phyloP scores from a whole-genome alignment of 345 rosid genomes.

The Sisymbrium altissimum region DNA sequence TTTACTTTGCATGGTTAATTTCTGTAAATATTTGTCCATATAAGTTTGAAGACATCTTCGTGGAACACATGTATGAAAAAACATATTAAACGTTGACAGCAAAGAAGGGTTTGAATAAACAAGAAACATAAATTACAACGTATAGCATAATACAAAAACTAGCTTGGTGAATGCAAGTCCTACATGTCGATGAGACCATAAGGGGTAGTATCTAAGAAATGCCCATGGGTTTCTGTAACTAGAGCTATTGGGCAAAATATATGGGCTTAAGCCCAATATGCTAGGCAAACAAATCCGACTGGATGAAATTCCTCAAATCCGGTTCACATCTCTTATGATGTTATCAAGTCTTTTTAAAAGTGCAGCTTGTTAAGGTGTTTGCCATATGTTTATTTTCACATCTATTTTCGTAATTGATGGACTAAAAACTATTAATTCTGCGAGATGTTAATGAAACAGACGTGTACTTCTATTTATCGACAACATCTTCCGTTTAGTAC shows the following conservation, averaged over 20 bases:
- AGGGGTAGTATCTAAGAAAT: neutral
- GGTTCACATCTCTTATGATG: no score
- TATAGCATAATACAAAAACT: neutral
- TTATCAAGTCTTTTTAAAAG: neutral
- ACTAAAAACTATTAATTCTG: neutral
- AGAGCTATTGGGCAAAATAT: neutral
- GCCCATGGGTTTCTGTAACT: slow-evolving; percentile 2
- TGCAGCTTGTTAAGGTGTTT: neutral
- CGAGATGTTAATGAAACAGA: neutral
- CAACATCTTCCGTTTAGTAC: neutral
- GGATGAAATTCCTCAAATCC: neutral
- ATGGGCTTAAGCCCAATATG: neutral
- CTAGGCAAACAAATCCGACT: neutral
- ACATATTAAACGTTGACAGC: neutral
- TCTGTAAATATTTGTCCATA: neutral
- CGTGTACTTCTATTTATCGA: neutral
- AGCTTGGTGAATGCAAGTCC: neutral
- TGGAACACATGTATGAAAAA: neutral
- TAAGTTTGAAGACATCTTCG: neutral
- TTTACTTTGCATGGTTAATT: neutral
- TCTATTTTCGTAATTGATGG: neutral
- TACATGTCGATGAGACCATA: neutral
- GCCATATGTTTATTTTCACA: neutral
- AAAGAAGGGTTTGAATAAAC: neutral
- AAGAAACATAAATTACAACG: neutral